These are phyloP conservation scores for Claviceps fusiformis DNA, from an alignment of 2,329 filamentous ascomycete genomes.

Conservation along the genomic window DNA sequence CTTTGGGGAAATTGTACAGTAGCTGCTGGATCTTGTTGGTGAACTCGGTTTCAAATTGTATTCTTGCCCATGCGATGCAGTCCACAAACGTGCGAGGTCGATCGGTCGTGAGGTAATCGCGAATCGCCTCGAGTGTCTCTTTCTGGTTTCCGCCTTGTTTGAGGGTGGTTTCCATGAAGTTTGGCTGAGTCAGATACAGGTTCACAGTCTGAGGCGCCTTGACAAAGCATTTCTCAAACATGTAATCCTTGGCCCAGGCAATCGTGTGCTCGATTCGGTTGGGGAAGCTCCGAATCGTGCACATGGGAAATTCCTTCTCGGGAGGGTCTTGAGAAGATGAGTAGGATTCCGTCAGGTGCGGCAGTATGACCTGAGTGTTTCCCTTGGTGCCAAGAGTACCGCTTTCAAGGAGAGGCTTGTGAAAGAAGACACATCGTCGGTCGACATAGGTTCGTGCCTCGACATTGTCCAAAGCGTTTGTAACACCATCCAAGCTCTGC, in stretches of 20 bases:
- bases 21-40: constrained; percentile 94
- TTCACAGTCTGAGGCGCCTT: constrained; percentile 91
- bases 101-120: constrained; percentile 80
- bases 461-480: constrained; percentile 94
- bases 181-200: constrained; percentile 78
- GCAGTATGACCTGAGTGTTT: constrained; percentile 92
- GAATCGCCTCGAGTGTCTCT: constrained; percentile 78
- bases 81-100: constrained; percentile 89
- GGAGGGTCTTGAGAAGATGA: constrained; percentile 90
- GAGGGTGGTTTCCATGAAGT: constrained; percentile 74
- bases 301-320: constrained; percentile 98
- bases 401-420: constrained; percentile 88
- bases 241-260: constrained; percentile 81
- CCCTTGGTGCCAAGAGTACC: constrained; percentile 98
- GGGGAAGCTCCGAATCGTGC: constrained; percentile 90
- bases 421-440: constrained; percentile 93
- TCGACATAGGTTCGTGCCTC: constrained; percentile 96
- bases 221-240: constrained; percentile 89
- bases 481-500: constrained; percentile 75
- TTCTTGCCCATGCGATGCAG: constrained; percentile 88
- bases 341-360: constrained; percentile 87
- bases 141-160: constrained; percentile 95
- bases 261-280: constrained; percentile 99
- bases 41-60: constrained; percentile 91
- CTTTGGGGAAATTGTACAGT: constrained; percentile 93